Evolutionary conservation across 257 asterid species (phyloP).

Genomic region (Gentiana straminea): DNA sequence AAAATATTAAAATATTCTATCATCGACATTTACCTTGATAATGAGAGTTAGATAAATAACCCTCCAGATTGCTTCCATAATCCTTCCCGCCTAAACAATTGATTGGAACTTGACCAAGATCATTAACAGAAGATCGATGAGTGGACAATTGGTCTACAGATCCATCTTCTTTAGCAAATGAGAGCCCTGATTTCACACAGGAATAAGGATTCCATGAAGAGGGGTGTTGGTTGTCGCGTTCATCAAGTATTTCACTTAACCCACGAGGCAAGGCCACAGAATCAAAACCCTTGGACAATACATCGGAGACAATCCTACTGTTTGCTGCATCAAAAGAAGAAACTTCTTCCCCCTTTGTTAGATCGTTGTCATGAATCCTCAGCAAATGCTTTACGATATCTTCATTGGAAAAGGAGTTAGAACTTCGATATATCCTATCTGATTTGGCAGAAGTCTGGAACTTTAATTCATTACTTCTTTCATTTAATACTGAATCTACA

Average conservation of each 20-base stretch:
- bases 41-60: constrained; percentile 48
- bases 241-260: constrained; percentile 39
- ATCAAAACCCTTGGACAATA: constrained; percentile 76
- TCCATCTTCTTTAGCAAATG: constrained; percentile 42
- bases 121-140: constrained; percentile 16
- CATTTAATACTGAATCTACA: constrained; percentile 48
- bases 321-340: constrained; percentile 54
- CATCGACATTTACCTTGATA: constrained; percentile 39
- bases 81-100: constrained; percentile 35
- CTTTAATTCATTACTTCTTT: constrained; percentile 59
- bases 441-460: constrained; percentile 75
- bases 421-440: constrained; percentile 68
- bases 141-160: constrained; percentile 42
- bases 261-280: constrained; percentile 42
- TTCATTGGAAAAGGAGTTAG: constrained; percentile 86
- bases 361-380: constrained; percentile 51
- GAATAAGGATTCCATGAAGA: constrained; percentile 65
- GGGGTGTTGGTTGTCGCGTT: constrained; percentile 40
- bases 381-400: constrained; percentile 91
- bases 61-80: constrained; percentile 47
- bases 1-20: background rate
- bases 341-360: constrained; percentile 41
- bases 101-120: constrained; percentile 17
- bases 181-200: constrained; percentile 51
- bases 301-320: constrained; percentile 64